These are phyloP conservation scores for Cylindrodendrum hubeiense DNA, from an alignment of 2,329 filamentous ascomycete species.

Conservation along the genomic window DNA sequence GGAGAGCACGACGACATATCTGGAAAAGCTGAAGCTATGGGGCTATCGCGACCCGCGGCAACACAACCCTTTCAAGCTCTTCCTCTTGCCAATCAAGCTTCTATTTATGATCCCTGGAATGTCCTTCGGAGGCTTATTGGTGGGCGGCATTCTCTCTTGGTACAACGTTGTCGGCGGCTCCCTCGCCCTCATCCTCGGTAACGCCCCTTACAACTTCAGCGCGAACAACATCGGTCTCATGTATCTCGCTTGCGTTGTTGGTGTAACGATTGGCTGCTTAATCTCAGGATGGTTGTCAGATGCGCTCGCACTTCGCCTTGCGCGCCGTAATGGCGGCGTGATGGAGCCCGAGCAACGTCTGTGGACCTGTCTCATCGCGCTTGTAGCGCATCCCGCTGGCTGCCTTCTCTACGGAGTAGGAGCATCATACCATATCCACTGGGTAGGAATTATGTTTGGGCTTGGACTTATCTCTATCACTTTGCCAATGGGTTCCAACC, in stretches of 20 bases:
- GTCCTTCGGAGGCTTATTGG: constrained; percentile 36
- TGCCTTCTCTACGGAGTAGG: constrained; percentile 39
- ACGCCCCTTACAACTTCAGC: constrained; percentile 39
- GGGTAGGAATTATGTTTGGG: constrained; percentile 41
- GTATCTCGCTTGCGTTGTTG: constrained; percentile 35
- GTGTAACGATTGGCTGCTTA: constrained; percentile 37
- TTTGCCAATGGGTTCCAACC: constrained; percentile 34
- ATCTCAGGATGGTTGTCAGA: constrained; percentile 40
- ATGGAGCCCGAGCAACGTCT: constrained; percentile 45
- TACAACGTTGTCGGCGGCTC: constrained; percentile 39
- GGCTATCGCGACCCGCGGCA: constrained; percentile 31
- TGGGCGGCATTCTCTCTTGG: constrained; percentile 39
- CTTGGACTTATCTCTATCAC: constrained; percentile 36
- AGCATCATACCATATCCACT: constrained; percentile 39
- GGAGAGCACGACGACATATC: constrained; percentile 25
- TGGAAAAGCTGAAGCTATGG: constrained; percentile 36
- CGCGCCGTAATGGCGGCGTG: constrained; percentile 37
- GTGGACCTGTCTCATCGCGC: constrained; percentile 35
- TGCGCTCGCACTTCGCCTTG: constrained; percentile 30
- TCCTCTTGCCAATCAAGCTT: constrained; percentile 28
- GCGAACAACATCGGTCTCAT: constrained; percentile 35
- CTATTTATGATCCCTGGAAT: constrained; percentile 34
- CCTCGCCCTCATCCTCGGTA: constrained; percentile 36
- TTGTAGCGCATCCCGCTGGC: constrained; percentile 37
- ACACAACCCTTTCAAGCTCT: constrained; percentile 35